These are phyloP conservation scores for Deakozyma indianensis DNA, from an alignment of 805 yeast species.

Conservation along the genomic window DNA sequence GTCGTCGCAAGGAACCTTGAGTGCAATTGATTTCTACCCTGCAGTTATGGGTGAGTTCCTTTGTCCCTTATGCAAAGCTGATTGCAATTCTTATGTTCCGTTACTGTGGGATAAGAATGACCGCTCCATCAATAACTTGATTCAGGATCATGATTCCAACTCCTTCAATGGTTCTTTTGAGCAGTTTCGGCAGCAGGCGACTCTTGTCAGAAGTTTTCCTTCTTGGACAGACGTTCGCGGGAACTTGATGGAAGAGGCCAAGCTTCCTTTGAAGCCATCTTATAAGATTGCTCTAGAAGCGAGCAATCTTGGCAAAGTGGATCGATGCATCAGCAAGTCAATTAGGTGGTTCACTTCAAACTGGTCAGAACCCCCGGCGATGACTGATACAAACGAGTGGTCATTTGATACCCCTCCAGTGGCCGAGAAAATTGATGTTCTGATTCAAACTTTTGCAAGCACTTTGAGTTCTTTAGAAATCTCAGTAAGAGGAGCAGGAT, in stretches of 20 bases:
- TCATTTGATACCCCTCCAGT: background rate
- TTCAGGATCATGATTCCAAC: background rate
- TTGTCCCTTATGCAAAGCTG: constrained; percentile 84
- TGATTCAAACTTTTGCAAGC: constrained; percentile 28
- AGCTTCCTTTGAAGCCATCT: constrained; percentile 2
- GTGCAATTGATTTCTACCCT: constrained; percentile 55
- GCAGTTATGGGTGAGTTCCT: constrained; percentile 45
- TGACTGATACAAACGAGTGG: background rate
- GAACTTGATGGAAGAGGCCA: background rate
- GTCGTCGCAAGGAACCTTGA: constrained; percentile 8
- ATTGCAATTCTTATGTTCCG: constrained; percentile 76
- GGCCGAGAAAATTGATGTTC: background rate
- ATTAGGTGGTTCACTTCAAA: background rate
- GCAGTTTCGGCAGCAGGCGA: constrained; percentile 17
- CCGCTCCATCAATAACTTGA: constrained; percentile 9
- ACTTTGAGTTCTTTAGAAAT: constrained; percentile 56
- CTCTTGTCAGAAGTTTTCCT: constrained; percentile 14
- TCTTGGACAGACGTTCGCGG: background rate
- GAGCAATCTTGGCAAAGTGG: background rate
- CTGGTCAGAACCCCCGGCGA: background rate
- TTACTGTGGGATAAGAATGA: constrained; percentile 42
- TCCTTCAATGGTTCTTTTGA: constrained; percentile 3
- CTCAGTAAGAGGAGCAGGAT: constrained; percentile 37
- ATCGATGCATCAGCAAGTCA: background rate
- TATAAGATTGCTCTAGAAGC: background rate